Evolutionary conservation across 2,329 filamentous ascomycete species (phyloP).

Genomic region (Diaporthe aspalathi): DNA sequence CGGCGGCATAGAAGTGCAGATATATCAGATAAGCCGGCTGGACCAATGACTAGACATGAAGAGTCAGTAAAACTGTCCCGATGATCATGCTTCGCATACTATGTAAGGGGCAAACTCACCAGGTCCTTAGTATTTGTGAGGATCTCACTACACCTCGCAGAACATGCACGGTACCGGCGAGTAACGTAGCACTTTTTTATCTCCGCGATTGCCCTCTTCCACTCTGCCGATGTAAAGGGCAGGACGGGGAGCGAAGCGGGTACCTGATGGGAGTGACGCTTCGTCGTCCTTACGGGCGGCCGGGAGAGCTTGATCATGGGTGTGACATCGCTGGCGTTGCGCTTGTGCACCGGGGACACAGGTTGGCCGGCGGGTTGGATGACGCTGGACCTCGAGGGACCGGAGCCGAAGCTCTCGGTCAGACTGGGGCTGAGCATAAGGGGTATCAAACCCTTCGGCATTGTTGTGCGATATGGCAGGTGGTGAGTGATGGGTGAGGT

Average conservation of each 20-base stretch:
- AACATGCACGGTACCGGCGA: slow-evolving; percentile 64
- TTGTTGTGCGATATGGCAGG: slow-evolving; percentile 14
- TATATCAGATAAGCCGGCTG: slow-evolving; percentile 69
- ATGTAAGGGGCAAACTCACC: slow-evolving; percentile 49
- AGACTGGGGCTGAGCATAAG: slow-evolving; percentile 38
- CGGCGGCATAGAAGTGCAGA: slow-evolving; percentile 71
- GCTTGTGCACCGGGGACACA: slow-evolving; percentile 29
- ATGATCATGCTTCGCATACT: not conserved
- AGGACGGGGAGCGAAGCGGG: slow-evolving; percentile 46
- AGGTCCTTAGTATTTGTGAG: slow-evolving; percentile 59
- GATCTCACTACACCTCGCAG: slow-evolving; percentile 63
- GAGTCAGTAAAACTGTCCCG: not conserved
- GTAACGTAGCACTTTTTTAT: slow-evolving; percentile 66
- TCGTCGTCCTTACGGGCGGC: slow-evolving; percentile 42
- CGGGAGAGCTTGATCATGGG: slow-evolving; percentile 46
- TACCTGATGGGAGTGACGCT: slow-evolving; percentile 41
- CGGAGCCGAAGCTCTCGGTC: slow-evolving; percentile 44
- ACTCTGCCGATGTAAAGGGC: slow-evolving; percentile 60
- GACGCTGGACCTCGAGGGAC: slow-evolving; percentile 54
- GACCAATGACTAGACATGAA: slow-evolving; percentile 48
- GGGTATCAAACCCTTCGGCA: slow-evolving; percentile 39
- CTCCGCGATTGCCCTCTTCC: slow-evolving; percentile 62
- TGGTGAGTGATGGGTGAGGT: not conserved
- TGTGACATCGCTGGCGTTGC: slow-evolving; percentile 37
- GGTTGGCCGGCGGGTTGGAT: slow-evolving; percentile 24